These are phyloP conservation scores for Umbelopsis vinacea DNA, from an alignment of 192 early-diverging fungal genomes.

Conservation along the genomic window DNA sequence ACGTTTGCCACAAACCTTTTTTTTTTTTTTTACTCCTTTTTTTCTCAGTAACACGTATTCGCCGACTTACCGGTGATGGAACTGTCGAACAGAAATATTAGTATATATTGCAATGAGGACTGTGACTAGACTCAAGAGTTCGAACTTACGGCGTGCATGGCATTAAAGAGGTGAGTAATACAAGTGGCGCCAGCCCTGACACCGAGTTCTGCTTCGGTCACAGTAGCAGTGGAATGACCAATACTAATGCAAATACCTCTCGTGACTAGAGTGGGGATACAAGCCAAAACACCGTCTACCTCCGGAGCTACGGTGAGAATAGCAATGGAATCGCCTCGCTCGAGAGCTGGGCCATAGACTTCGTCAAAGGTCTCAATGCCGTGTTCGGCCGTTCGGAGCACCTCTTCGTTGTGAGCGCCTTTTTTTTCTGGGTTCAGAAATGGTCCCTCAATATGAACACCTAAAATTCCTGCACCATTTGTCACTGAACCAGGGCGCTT, in stretches of 20 bases:
- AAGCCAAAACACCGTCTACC: conserved; percentile 66
- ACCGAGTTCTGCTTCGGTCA: conserved; percentile 60
- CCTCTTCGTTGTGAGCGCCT: conserved; percentile 70
- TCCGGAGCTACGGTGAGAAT: conserved; percentile 79
- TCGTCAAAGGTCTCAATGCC: conserved; percentile 67
- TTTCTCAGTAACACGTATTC: neutral
- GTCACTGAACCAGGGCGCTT: conserved; percentile 62
- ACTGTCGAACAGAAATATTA: conserved; percentile 37
- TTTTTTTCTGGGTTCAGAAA: conserved; percentile 71
- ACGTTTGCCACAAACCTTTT: neutral
- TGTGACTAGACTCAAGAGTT: too few relatives aligned
- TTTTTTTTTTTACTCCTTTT: neutral
- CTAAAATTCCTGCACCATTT: conserved; percentile 63
- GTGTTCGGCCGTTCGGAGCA: conserved; percentile 56
- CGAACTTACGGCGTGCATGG: conserved; percentile 60
- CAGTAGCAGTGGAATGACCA: conserved; percentile 68
- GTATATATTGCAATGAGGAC: neutral
- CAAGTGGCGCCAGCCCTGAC: conserved; percentile 62
- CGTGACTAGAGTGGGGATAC: conserved; percentile 62
- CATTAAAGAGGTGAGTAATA: conserved; percentile 83
- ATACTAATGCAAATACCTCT: conserved; percentile 67
- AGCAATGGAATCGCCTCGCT: conserved; percentile 46
- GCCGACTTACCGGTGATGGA: conserved; percentile 62
- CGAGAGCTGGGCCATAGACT: conserved; percentile 64
- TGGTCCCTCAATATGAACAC: conserved; percentile 64